phyloP scores from a whole-genome alignment of 352 stramenopile species.

The Phytopythium cucurbitacearum region DNA sequence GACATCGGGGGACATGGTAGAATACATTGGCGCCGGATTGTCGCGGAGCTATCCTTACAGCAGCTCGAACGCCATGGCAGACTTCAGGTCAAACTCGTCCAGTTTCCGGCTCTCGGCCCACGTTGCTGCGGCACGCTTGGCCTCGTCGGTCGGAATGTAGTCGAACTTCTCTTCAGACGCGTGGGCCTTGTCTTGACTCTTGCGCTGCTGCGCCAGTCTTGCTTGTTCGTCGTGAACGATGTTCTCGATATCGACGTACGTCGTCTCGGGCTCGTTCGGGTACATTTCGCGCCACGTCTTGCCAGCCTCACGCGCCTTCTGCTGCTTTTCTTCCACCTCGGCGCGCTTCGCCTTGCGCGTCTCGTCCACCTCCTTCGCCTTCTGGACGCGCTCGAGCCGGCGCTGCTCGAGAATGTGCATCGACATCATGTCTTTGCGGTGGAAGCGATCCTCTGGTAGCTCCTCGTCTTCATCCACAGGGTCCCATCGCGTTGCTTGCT shows the following conservation, averaged over 20 bases:
- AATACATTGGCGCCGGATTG: not conserved
- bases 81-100: constrained; percentile 36
- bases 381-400: constrained; percentile 51
- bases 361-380: constrained; percentile 45
- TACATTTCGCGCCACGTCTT: constrained; percentile 84
- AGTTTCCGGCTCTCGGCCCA: constrained; percentile 43
- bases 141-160: constrained; percentile 35
- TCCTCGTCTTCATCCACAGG: constrained; percentile 72
- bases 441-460: constrained; percentile 73
- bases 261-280: constrained; percentile 67
- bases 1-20: not conserved
- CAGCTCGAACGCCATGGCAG: constrained; percentile 65
- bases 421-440: constrained; percentile 81
- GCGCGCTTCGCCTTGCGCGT: constrained; percentile 39
- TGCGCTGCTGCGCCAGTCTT: constrained; percentile 21
- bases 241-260: constrained; percentile 73
- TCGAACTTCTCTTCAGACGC: constrained; percentile 7
- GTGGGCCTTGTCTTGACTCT: constrained; percentile 15
- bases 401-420: constrained; percentile 84
- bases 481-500: constrained; percentile 34
- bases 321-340: constrained; percentile 52
- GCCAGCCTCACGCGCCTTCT: constrained; percentile 39
- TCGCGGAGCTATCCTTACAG: constrained; percentile 23
- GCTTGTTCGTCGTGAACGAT: constrained; percentile 50
- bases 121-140: constrained; percentile 32